phyloP scores from a whole-genome alignment of 2,329 filamentous ascomycete genomes.

The Apiospora koreana region DNA sequence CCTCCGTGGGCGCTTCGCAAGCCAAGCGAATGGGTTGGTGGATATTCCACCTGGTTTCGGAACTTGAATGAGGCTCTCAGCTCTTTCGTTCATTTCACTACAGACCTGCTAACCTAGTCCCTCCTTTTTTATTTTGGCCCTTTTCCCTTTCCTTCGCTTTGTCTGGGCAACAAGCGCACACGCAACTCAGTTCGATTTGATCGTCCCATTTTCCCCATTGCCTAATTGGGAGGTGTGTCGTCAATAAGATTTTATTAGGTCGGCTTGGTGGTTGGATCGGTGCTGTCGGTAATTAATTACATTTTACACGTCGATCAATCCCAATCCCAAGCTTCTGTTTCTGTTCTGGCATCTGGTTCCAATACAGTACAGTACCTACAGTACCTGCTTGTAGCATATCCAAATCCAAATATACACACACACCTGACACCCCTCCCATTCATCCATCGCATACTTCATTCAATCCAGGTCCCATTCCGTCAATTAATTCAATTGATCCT shows the following conservation, averaged over 20 bases:
- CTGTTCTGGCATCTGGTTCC: not conserved
- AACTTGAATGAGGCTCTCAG: conserved; percentile 2
- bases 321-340: not conserved
- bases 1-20: conserved; percentile 1
- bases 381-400: too few species aligned
- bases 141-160: not conserved
- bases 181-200: not conserved
- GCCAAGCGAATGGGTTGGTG: not conserved
- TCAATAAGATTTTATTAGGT: conserved; percentile 9
- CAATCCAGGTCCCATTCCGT: not conserved
- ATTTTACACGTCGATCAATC: not conserved
- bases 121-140: not conserved
- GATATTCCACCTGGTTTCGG: not conserved
- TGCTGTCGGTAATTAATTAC: conserved; percentile 9
- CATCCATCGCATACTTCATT: not conserved
- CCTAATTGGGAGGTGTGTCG: conserved; percentile 5
- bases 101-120: not conserved
- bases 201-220: conserved; percentile 9
- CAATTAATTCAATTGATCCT: conserved; percentile 1
- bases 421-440: not conserved
- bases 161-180: not conserved
- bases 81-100: not conserved
- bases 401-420: not conserved
- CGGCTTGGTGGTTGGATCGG: conserved; percentile 5
- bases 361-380: not conserved